Base-by-base conservation (phyloP, 75 land plant species). In the Pinus tabuliformis region DNA sequence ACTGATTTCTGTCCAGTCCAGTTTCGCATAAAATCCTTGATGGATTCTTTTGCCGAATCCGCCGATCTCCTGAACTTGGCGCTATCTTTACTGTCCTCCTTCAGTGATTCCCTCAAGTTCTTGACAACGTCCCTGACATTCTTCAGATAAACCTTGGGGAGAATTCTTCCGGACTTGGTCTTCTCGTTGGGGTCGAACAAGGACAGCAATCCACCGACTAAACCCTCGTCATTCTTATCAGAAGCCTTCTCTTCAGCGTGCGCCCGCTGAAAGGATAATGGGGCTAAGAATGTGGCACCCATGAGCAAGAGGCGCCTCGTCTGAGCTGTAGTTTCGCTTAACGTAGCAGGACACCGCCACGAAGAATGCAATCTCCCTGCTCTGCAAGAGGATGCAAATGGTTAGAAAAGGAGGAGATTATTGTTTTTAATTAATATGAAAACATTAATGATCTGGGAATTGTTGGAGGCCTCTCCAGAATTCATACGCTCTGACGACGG, bases 131-230 rank as follows among this genome's bases (percentile, higher is more conserved):
- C 91, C 36, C 91, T 82, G 52, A 91, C 98, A 72, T 90, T 89
- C 82, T 93, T 95, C 83, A 95, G 75, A 80, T 93, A 95, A 59
- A 83, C 86, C 81, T 95, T 95, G 49, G 98, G 98, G 78, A 95
- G 79, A 60, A 89, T 81, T 84, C 84, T 95, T 57, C 98, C 96
- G 4, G 90, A 81, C 68, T 93, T 91, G 5, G 93, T 95, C 70
- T 83, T 89, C 84, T 91, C 95, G 81, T 91, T 88, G 52, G 97
- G 89, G 77, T 89, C 95, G 75, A 95, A 86, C 36, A 95, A 33
- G 22, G 91, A 79, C 61, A 83, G 79, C 5, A 94, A 72, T 15
- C 89, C 76, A 30, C 82, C 90, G 28, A 94, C 2, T 39, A 89
- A 66, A 18, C 84, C 89, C 24, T 81, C 80, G 0, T 84, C 85